phyloP scores from a whole-genome alignment of 2,329 filamentous ascomycete genomes.

The Stemphylium beticola region DNA sequence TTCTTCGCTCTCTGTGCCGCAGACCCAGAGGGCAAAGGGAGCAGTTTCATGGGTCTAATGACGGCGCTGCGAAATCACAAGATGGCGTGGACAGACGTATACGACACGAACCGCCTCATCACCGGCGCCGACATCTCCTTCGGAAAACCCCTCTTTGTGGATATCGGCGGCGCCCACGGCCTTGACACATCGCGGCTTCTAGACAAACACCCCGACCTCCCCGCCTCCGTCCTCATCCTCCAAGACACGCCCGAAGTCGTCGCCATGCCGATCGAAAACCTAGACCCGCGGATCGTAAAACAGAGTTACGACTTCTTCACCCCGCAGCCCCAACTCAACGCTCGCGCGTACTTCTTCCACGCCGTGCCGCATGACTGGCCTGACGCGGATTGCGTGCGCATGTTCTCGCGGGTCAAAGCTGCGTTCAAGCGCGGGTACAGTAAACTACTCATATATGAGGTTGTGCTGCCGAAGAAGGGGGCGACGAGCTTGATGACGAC shows the following conservation, averaged over 20 bases:
- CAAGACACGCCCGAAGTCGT: slow-evolving; percentile 8
- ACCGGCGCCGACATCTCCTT: background rate
- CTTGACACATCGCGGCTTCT: slow-evolving; percentile 5
- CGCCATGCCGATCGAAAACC: background rate
- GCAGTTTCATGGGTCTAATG: slow-evolving; percentile 8
- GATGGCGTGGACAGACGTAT: slow-evolving; percentile 10
- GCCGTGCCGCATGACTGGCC: slow-evolving; percentile 4
- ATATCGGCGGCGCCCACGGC: slow-evolving; percentile 3
- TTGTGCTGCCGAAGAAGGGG: slow-evolving; percentile 5
- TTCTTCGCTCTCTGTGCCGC: slow-evolving; percentile 2
- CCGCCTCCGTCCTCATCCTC: background rate
- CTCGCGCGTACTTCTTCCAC: slow-evolving; percentile 6
- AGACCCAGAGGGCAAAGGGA: slow-evolving; percentile 6
- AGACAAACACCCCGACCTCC: background rate
- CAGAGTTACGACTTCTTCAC: slow-evolving; percentile 11
- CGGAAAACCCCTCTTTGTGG: slow-evolving; percentile 1
- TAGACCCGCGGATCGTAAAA: slow-evolving; percentile 4
- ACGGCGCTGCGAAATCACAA: slow-evolving; percentile 2
- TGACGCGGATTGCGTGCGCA: slow-evolving; percentile 3
- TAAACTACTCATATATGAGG: slow-evolving; percentile 7
- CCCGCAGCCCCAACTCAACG: slow-evolving; percentile 2
- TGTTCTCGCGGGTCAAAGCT: slow-evolving; percentile 3
- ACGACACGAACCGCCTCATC: slow-evolving; percentile 2
- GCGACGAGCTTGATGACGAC: slow-evolving; percentile 7
- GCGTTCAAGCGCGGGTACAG: slow-evolving; percentile 4